Conservation (phyloP, 352 stramenopile genomes). For the Phytophthora podocarpi region DNA sequence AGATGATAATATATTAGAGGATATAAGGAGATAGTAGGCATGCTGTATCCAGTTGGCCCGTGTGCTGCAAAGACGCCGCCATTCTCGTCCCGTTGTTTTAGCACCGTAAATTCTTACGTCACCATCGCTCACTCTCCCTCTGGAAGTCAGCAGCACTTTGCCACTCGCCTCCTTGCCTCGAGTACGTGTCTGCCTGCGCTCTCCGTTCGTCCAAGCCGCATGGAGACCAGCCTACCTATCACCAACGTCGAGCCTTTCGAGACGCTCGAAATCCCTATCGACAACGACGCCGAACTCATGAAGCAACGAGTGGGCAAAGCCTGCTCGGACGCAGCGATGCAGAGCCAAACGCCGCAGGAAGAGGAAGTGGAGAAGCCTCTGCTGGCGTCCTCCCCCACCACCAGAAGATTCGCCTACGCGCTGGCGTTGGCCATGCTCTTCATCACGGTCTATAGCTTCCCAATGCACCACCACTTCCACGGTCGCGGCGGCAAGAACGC, state of each 20-base stretch:
- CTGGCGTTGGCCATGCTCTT: slow-evolving; percentile 55
- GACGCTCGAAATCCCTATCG: slow-evolving; percentile 15
- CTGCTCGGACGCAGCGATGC: not conserved
- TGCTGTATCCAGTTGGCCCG: too few relatives aligned
- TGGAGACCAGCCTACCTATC: slow-evolving; percentile 19
- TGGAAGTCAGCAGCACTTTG: slow-evolving; percentile 10
- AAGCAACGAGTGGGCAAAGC: slow-evolving; percentile 27
- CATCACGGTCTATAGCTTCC: slow-evolving; percentile 73
- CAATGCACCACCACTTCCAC: slow-evolving; percentile 32
- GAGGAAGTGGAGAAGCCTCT: slow-evolving; percentile 6
- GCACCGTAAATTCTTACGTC: too few relatives aligned
- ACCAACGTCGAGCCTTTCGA: slow-evolving; percentile 15
- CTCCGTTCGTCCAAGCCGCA: slow-evolving; percentile 11
- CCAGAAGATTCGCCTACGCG: slow-evolving; percentile 44
- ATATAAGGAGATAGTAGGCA: too few relatives aligned
- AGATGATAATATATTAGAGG: too few relatives aligned
- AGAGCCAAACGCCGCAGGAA: slow-evolving; percentile 5
- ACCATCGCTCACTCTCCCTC: slow-evolving; percentile 12
- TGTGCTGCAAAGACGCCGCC: too few relatives aligned
- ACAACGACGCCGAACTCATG: slow-evolving; percentile 24
- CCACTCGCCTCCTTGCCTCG: slow-evolving; percentile 8
- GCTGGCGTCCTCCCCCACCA: slow-evolving; percentile 17
- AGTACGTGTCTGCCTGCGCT: slow-evolving; percentile 13
- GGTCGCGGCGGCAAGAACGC: slow-evolving; percentile 54
- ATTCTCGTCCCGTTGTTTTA: too few relatives aligned